Base-by-base conservation (phyloP, 192 early-diverging fungal species). In the Coemansia brasiliensis region DNA sequence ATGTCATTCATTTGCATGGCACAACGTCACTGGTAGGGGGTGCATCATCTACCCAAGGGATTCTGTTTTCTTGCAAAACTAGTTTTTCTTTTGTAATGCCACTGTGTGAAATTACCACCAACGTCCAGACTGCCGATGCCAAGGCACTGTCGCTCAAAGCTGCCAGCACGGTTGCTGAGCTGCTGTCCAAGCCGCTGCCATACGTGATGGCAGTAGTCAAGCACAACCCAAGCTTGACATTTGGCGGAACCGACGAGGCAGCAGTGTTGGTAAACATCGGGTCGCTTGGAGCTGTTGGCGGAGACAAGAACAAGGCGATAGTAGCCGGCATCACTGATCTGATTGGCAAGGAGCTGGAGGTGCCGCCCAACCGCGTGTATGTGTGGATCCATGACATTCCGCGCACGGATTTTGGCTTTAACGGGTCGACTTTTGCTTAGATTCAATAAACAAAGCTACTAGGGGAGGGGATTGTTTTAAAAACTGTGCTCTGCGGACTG, bases 181-280 rank as follows among this genome's bases (percentile, higher is more conserved):
- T 68, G n/a, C 59, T 68, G 59, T 60, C 53, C 16, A 68, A 61
- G 59, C 66, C 66, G 5, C 25, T 68, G 48, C 5, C 49, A 45
- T 61, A 61, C 39, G 54, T 68, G 35, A 61, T 61, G 53, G 24
- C 53, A 3, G 39, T 44, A 15, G 52, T 61, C 40, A 61, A 55
- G 5, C 12, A 48, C 29, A 56, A 55, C 37, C 20, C 43, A 44
- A 56, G 59, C 21, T 25, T 68, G 59, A 61, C 54, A 2, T 42
- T 61, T 42, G 66, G 66, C 24, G 66, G 53, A 15, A 61, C 53
- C 6, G 66, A 55, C 37, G 45, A 44, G 50, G 59, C 67, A 11
- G 61, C 67, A 20, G 67, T 49, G 8, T 52, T 52, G 21, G 61
- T 55, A 39, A 52, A 22, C 9, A 51, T 70, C 24, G 61, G 42